Conservation (phyloP, 108 stramenopile species). For the Stephanodiscus minutulus region DNA sequence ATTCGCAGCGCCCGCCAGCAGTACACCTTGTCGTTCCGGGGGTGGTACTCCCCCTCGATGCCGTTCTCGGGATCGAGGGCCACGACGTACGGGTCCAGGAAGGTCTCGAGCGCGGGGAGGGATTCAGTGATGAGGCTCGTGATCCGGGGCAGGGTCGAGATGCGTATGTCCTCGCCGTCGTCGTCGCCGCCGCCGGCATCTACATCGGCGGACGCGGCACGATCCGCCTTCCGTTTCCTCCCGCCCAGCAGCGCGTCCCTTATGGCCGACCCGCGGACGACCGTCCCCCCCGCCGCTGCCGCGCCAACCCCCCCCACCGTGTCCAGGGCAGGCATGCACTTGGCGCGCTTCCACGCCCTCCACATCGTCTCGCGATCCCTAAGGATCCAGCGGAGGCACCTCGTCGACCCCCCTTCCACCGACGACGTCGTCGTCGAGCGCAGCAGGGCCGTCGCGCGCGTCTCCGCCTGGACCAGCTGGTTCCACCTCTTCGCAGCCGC, state of each 20-base stretch:
- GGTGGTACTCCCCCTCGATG: slow-evolving; percentile 85
- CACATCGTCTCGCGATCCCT: slow-evolving; percentile 60
- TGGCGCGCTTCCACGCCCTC: slow-evolving; percentile 80
- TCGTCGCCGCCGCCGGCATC: not conserved
- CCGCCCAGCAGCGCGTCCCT: slow-evolving; percentile 1
- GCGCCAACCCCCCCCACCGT: not conserved
- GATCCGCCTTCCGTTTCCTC: slow-evolving; percentile 27
- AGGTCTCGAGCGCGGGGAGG: slow-evolving; percentile 47
- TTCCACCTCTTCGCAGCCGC: slow-evolving; percentile 9
- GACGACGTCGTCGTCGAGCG: not conserved
- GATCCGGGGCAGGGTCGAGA: slow-evolving; percentile 2
- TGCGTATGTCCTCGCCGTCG: slow-evolving; percentile 3
- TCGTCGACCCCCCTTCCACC: slow-evolving; percentile 1
- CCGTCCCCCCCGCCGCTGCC: not conserved
- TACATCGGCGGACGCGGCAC: not conserved
- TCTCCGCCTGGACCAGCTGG: slow-evolving; percentile 44
- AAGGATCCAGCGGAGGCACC: slow-evolving; percentile 50
- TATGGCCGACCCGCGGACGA: not conserved
- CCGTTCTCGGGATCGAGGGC: slow-evolving; percentile 85
- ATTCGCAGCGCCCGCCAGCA: slow-evolving; percentile 79
- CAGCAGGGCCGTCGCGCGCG: slow-evolving; percentile 51
- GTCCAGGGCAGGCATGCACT: slow-evolving; percentile 58
- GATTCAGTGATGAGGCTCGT: slow-evolving; percentile 27
- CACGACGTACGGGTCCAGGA: slow-evolving; percentile 75
- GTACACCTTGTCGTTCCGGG: slow-evolving; percentile 72